Conservation (phyloP, 768 basidiomycete genomes). For the Omphalotus guepiniiformis region DNA sequence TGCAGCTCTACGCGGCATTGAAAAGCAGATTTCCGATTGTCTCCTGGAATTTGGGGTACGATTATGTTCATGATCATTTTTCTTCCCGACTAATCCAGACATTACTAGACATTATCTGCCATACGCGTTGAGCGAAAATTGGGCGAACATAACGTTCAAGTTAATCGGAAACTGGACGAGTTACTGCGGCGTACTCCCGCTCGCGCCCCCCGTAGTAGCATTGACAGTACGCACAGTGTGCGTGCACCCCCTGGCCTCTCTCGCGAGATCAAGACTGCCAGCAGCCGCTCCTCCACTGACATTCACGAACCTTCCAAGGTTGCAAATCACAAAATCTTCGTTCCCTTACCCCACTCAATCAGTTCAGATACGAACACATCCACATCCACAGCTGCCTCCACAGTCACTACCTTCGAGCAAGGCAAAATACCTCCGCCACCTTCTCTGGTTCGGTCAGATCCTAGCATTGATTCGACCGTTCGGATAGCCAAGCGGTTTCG, state of each 20-base stretch:
- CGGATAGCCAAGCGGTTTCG: background rate
- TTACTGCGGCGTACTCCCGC: conserved; percentile 4
- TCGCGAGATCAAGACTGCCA: too few relatives aligned
- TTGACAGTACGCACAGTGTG: background rate
- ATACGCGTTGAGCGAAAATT: conserved; percentile 9
- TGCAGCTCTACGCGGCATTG: conserved; percentile 3
- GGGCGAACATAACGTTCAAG: conserved; percentile 7
- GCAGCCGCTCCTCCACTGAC: too few relatives aligned
- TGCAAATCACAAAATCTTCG: too few relatives aligned
- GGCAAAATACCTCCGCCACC: background rate
- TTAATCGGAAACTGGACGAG: conserved; percentile 11
- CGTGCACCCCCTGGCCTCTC: too few relatives aligned
- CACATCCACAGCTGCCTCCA: background rate
- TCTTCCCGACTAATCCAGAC: background rate
- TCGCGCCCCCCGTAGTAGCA: background rate
- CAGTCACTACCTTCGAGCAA: background rate
- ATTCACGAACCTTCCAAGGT: too few relatives aligned
- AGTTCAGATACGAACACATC: background rate
- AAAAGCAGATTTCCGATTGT: conserved; percentile 10
- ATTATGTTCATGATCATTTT: background rate
- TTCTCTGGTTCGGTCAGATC: background rate
- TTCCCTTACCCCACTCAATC: background rate
- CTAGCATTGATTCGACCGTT: background rate
- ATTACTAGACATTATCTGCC: conserved; percentile 1
- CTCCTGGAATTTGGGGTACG: conserved; percentile 9